Conservation (phyloP, 1,284 basidiomycete species). For the Xerocomus amazonicus region DNA sequence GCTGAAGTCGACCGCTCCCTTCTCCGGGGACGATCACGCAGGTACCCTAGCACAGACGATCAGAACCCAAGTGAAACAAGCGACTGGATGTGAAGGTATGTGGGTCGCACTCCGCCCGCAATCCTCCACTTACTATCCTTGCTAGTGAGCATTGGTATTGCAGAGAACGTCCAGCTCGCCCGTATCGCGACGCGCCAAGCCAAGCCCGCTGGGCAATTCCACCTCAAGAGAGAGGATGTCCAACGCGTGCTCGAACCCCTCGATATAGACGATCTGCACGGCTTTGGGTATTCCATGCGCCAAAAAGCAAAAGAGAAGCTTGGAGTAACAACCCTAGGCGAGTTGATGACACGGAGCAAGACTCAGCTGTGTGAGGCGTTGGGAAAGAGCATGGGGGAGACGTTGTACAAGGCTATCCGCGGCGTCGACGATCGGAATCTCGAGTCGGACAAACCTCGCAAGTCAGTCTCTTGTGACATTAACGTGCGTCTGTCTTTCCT, state of each 20-base stretch:
- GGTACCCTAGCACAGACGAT: conserved; percentile 80
- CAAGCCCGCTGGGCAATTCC: conserved; percentile 85
- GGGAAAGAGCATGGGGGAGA: conserved; percentile 82
- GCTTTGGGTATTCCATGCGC: conserved; percentile 75
- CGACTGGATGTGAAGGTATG: conserved; percentile 83
- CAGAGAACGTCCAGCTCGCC: conserved; percentile 89
- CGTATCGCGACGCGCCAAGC: conserved; percentile 88
- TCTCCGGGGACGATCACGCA: conserved; percentile 48
- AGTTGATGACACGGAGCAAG: conserved; percentile 61
- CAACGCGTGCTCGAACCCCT: conserved; percentile 65
- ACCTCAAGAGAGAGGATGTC: conserved; percentile 58
- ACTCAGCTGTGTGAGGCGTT: conserved; percentile 66
- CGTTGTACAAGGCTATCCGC: conserved; percentile 77
- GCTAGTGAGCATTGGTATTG: conserved; percentile 86
- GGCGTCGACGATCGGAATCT: conserved; percentile 81
- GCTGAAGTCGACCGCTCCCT: conserved; percentile 32
- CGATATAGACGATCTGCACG: conserved; percentile 85
- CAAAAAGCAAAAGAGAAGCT: conserved; percentile 78
- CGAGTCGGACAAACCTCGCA: conserved; percentile 80
- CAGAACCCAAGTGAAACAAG: conserved; percentile 67
- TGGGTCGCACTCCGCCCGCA: background rate
- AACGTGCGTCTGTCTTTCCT: conserved; percentile 56
- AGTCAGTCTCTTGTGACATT: conserved; percentile 88
- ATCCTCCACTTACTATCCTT: conserved; percentile 4
- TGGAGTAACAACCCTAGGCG: conserved; percentile 68